Evolutionary conservation across 192 early-diverging fungal genomes (phyloP), one percentile per base, ranked within the genome.

Genomic region (Cladochytrium replicatum): DNA sequence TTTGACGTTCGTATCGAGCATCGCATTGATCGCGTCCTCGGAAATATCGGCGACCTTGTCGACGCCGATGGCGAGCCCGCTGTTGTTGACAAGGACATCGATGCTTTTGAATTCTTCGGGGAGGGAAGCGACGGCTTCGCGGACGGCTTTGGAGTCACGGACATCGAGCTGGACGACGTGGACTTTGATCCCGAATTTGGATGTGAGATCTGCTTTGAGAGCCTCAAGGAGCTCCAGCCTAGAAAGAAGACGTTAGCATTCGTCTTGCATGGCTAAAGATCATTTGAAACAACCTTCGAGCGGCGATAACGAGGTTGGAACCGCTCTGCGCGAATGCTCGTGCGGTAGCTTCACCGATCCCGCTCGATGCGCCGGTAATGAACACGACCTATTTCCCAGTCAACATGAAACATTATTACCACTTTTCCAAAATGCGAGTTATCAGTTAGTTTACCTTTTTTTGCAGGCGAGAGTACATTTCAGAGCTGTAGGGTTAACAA

Each of bases 1-100:
- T 59, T 91, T 92, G 48, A 96, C 76, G 61, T 96, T 96, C 39
- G 88, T 91, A 45, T 87, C 85, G 31, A 95, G 58, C 71, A 89
- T 83, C n/a, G 75, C 65, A 42, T 92, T 76, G 52, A 86, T 77
- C 9, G 67, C 73, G 0, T 81, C 75, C n/a, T 66, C 66, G 3
- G 69, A 49, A 4, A 85, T 62, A 1, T 72, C 63, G 24, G 63
- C 74, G n/a, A 93, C 51, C 1, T 71, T 67, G 26, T 88, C 84
- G 13, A 84, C 41, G 4, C 90, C 88, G 56, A 86, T 50, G 0
- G 78, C 86, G 11, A 88, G 58, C 4, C 79, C 91, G 8, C 89
- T 90, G 61, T 93, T 93, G 74, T 95, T 93, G 6, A 96, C 81
- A 17, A 96, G 64, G 0, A 93, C 70, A 63, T 92, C 83, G 6